These are phyloP conservation scores for Bacidia gigantensis DNA, from an alignment of 495 filamentous ascomycete genomes.

Conservation along the genomic window DNA sequence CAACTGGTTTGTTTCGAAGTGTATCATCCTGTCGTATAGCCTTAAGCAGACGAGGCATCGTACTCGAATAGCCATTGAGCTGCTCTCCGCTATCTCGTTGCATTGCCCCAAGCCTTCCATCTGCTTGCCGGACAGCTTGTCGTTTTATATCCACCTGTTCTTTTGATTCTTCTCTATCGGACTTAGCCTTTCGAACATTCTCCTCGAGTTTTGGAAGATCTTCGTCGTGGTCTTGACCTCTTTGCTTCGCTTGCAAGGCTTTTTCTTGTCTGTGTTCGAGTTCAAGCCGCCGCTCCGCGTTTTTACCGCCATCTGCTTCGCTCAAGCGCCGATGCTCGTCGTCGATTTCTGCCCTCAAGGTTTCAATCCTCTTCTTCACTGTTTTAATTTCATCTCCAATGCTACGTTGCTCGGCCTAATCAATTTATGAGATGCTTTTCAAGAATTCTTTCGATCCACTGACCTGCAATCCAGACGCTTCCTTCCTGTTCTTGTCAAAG, in stretches of 20 bases:
- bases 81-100: slow-evolving; percentile 37
- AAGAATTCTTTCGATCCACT: no score
- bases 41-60: slow-evolving; percentile 48
- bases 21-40: slow-evolving; percentile 51
- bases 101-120: slow-evolving; percentile 35
- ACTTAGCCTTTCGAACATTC: slow-evolving; percentile 27
- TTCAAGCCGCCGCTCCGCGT: slow-evolving; percentile 34
- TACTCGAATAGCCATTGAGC: slow-evolving; percentile 42
- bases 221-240: slow-evolving; percentile 23
- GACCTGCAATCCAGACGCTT: slow-evolving; percentile 36
- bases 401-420: slow-evolving; percentile 37
- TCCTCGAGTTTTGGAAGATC: slow-evolving; percentile 19
- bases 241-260: slow-evolving; percentile 22
- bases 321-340: slow-evolving; percentile 38
- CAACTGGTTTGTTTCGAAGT: slow-evolving; percentile 61
- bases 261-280: slow-evolving; percentile 27
- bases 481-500: slow-evolving; percentile 27
- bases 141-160: slow-evolving; percentile 22
- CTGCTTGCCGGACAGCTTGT: slow-evolving; percentile 28
- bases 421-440: no score
- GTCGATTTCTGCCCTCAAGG: slow-evolving; percentile 28
- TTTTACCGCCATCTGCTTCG: slow-evolving; percentile 39
- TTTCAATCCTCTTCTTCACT: slow-evolving; percentile 28
- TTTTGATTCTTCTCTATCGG: slow-evolving; percentile 19
- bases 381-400: slow-evolving; percentile 34